Base-by-base conservation (phyloP, 495 filamentous ascomycete species). In the Penicillium egyptiacum region DNA sequence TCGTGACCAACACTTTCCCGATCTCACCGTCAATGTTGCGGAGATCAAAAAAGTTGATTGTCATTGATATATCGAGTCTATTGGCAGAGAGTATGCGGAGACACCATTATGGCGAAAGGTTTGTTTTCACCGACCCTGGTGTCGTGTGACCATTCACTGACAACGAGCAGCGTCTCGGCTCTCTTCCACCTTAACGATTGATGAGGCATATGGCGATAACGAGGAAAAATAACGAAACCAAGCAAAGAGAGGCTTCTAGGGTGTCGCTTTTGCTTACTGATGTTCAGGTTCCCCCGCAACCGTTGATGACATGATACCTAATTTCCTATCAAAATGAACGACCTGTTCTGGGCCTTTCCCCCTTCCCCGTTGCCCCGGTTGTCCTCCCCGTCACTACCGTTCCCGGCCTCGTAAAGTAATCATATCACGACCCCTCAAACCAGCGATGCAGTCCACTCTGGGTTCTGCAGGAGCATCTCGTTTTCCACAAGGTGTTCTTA, bases 1-100 rank as follows among this genome's bases (percentile, higher is more conserved):
- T 98, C 42, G 94, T 98, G 57, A 98, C 94, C 23, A 96, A 98
- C 75, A 91, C 91, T 40, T 97, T 96, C 70, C 94, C 94, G 8
- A 95, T 98, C 58, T 78, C 84, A 16, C 81, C 84, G 45, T 82
- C 88, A 59, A 86, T 88, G 74, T 73, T 84, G 17, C 82, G 77
- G 50, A 82, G 81, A 42, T 82, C 84, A 31, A 90, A 83, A 77
- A 98, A 98, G 78, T 79, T 98, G 69, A 84, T 92, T 52, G 80
- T 96, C 17, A 84, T 98, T 55, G 91, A 96, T 64, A 80, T 98
- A 26, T 94, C 90, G 42, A 88, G 84, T 65, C 79, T 98, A 58
- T 77, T 98, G 30, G 80, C 90, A 11, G 94, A 98, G 74, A 92
- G 92, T 45, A 98, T 98, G 62, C 80, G 94, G 67, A 84, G 94